Evolutionary conservation across 2,329 filamentous ascomycete species (phyloP).

Genomic region (Incumbomyces lentus): DNA sequence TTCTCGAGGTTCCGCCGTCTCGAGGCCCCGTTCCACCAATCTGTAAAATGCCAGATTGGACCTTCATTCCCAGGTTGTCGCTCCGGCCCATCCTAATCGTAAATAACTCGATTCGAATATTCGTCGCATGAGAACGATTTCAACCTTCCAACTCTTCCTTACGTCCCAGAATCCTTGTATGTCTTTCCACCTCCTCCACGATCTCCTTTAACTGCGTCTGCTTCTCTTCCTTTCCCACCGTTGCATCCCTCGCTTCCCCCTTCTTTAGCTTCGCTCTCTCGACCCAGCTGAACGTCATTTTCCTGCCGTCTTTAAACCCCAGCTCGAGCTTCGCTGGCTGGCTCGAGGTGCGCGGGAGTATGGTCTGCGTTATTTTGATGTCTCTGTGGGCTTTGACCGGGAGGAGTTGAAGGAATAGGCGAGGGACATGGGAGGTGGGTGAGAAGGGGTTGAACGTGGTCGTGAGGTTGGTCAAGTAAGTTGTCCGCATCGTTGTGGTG

Average conservation of each 20-base stretch:
- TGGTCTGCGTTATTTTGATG: slow-evolving; percentile 67
- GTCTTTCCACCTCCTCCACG: slow-evolving; percentile 77
- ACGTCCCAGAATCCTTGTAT: slow-evolving; percentile 72
- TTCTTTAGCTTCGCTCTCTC: slow-evolving; percentile 3
- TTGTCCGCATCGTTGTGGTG: slow-evolving; percentile 17
- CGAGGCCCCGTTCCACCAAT: too few species aligned
- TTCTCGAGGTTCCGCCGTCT: too few species aligned
- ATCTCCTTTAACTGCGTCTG: slow-evolving; percentile 76
- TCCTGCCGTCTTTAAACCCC: slow-evolving; percentile 94
- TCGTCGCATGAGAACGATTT: neutral
- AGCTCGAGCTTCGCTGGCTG: slow-evolving; percentile 60
- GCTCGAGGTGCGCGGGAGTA: slow-evolving; percentile 55
- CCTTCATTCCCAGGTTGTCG: too few species aligned
- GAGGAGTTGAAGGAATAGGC: slow-evolving; percentile 76
- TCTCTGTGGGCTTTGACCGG: slow-evolving; percentile 64
- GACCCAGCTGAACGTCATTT: slow-evolving; percentile 53
- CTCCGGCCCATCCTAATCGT: too few species aligned
- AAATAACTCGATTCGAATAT: too few species aligned
- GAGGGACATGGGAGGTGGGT: slow-evolving; percentile 64
- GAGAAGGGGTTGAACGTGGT: slow-evolving; percentile 92
- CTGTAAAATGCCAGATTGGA: too few species aligned
- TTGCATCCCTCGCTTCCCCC: slow-evolving; percentile 66
- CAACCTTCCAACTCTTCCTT: slow-evolving; percentile 62
- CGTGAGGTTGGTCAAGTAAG: slow-evolving; percentile 57
- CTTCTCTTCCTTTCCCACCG: slow-evolving; percentile 60